These are phyloP conservation scores for Bipolaris oryzae DNA, from an alignment of 2,329 filamentous ascomycete genomes.

Conservation along the genomic window DNA sequence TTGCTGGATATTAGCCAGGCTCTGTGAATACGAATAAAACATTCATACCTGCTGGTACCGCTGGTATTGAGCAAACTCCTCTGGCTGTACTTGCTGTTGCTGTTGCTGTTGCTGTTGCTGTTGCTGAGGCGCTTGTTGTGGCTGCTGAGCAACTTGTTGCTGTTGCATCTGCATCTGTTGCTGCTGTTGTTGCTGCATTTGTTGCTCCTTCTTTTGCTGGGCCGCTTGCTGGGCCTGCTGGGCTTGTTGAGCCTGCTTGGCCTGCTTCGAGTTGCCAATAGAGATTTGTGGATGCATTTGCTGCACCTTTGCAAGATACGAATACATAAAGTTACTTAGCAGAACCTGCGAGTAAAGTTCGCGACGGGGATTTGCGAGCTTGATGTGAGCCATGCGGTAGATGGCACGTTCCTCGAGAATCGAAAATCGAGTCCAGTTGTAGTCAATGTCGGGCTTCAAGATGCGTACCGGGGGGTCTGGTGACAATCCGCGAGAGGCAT, in stretches of 20 bases:
- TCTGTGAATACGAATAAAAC: too few species aligned
- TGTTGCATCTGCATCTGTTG: conserved; percentile 37
- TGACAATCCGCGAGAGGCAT: conserved; percentile 72
- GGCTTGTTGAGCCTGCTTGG: conserved; percentile 66
- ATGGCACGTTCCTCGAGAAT: conserved; percentile 96
- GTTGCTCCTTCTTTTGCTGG: conserved; percentile 49
- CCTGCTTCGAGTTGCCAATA: conserved; percentile 78
- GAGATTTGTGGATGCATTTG: conserved; percentile 98
- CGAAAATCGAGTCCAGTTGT: conserved; percentile 93
- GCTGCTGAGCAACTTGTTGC: conserved; percentile 27
- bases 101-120: conserved; percentile 9
- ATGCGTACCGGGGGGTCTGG: conserved; percentile 75
- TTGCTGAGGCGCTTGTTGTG: conserved; percentile 45
- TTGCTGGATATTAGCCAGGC: background rate
- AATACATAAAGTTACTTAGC: conserved; percentile 99
- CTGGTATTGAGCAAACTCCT: conserved; percentile 51
- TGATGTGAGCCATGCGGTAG: conserved; percentile 98
- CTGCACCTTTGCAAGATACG: conserved; percentile 96
- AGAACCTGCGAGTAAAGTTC: conserved; percentile 93
- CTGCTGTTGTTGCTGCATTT: conserved; percentile 50
- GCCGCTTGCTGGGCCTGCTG: conserved; percentile 57
- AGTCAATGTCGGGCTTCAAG: conserved; percentile 86
- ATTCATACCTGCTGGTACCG: conserved; percentile 44
- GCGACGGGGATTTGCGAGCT: conserved; percentile 93
- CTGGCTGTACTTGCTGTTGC: conserved; percentile 46